These are phyloP conservation scores for Rhytidhysteron rufulum DNA, from an alignment of 2,329 filamentous ascomycete species.

Conservation along the genomic window DNA sequence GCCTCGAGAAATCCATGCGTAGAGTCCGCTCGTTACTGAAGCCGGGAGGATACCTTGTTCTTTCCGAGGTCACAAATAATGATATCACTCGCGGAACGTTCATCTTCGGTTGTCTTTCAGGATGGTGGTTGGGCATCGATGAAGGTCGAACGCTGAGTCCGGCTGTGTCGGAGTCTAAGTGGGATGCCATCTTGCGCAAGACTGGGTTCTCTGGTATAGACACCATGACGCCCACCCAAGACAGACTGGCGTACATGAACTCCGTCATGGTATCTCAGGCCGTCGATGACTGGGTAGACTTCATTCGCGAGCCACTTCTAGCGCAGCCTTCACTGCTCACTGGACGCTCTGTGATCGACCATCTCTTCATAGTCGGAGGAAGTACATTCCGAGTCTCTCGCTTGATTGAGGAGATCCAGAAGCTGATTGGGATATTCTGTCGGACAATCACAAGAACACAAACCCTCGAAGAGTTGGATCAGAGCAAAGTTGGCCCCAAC, in stretches of 20 bases:
- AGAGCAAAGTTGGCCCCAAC: neutral
- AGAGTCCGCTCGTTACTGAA: neutral
- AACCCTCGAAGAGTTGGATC: neutral
- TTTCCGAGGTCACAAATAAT: too few relatives aligned
- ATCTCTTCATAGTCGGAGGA: neutral
- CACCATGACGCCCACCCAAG: neutral
- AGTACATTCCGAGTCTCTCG: neutral
- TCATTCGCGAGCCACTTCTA: neutral
- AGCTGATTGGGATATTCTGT: neutral
- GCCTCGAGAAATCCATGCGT: neutral
- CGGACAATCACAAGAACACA: neutral
- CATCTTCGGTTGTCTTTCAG: neutral
- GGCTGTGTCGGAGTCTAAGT: too few relatives aligned
- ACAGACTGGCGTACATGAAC: neutral
- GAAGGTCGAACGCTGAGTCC: neutral
- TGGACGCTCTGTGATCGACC: neutral
- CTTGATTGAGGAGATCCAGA: neutral
- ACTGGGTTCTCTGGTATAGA: neutral
- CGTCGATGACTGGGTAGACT: neutral
- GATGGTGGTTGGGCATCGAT: neutral
- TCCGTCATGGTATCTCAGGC: neutral
- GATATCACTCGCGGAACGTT: too few relatives aligned
- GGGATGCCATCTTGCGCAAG: neutral
- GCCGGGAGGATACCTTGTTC: too few relatives aligned
- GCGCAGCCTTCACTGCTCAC: neutral